phyloP scores from a whole-genome alignment of 176 grass and related monocot species.

The Rhynchospora pubera region DNA sequence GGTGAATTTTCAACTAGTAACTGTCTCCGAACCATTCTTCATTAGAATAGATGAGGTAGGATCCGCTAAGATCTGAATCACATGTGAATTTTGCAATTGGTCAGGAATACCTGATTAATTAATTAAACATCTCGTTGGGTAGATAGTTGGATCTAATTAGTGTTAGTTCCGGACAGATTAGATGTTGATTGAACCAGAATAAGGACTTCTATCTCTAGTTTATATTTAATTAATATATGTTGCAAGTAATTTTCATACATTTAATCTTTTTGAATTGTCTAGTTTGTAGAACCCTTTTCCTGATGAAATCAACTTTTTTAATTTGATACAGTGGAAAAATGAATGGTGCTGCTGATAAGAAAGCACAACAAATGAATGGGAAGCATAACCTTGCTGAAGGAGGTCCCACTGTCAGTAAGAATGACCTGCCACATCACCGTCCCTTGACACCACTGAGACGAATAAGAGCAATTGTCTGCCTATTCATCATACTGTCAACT shows the following conservation, averaged over 20 bases:
- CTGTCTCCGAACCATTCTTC: too few species aligned
- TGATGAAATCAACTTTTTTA: background rate
- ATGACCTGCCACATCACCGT: conserved; percentile 39
- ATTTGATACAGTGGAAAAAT: conserved; percentile 26
- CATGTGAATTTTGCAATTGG: too few species aligned
- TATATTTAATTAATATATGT: background rate
- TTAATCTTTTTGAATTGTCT: background rate
- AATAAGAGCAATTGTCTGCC: conserved; percentile 49
- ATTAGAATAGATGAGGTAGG: too few species aligned
- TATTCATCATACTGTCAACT: conserved; percentile 60
- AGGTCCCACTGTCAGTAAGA: conserved; percentile 19
- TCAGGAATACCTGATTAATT: too few species aligned
- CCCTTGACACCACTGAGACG: conserved; percentile 40
- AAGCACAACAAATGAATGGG: conserved; percentile 33
- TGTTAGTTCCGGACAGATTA: background rate
- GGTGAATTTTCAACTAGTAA: too few species aligned
- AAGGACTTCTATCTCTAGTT: background rate
- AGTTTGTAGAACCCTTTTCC: background rate
- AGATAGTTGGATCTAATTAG: background rate
- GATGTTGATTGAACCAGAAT: background rate
- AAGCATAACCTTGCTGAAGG: conserved; percentile 25
- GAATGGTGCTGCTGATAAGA: conserved; percentile 30
- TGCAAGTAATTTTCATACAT: background rate
- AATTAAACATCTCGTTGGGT: too few species aligned
- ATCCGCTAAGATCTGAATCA: too few species aligned